phyloP scores from a whole-genome alignment of 305 asterid genomes.

The Caryopteris hybrid region DNA sequence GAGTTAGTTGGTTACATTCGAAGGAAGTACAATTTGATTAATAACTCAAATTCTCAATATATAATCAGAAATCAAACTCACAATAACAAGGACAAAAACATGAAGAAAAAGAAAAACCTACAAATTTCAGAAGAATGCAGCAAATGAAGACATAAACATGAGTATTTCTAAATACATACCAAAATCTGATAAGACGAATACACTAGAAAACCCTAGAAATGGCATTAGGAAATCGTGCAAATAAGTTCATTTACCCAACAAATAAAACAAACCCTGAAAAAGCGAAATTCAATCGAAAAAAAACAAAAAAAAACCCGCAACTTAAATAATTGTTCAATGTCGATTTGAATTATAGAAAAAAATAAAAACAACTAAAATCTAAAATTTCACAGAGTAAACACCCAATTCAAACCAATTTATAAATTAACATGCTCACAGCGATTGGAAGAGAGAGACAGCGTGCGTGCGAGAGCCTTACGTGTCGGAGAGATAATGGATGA shows the following conservation, averaged over 20 bases:
- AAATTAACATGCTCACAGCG: background rate
- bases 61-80: slow-evolving; percentile 2
- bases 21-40: background rate
- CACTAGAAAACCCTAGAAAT: slow-evolving; percentile 24
- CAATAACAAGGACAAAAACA: no score
- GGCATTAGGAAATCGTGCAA: background rate
- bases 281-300: background rate
- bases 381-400: background rate
- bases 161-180: background rate
- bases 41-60: background rate
- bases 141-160: background rate
- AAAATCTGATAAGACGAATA: background rate
- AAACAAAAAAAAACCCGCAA: background rate
- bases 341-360: background rate
- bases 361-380: background rate
- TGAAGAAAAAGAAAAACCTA: background rate
- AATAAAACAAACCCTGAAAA: background rate
- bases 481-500: slow-evolving; percentile 83
- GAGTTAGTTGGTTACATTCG: background rate
- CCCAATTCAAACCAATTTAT: background rate
- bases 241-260: background rate
- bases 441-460: background rate
- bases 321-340: background rate
- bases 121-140: background rate
- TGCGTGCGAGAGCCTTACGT: slow-evolving; percentile 38